phyloP scores from a whole-genome alignment of 257 asterid species.

The Rehmannia glutinosa region DNA sequence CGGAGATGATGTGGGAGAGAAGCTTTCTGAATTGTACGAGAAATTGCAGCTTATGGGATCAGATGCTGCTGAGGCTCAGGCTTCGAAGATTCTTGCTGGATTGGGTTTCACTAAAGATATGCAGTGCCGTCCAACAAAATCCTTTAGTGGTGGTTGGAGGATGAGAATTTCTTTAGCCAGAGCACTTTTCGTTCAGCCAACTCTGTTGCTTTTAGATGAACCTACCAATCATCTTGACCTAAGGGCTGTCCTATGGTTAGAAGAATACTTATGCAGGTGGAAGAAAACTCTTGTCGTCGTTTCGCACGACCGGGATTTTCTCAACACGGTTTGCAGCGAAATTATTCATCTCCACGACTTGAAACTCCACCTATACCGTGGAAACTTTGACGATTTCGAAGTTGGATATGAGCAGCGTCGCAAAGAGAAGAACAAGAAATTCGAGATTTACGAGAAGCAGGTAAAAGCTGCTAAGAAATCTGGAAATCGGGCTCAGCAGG shows the following conservation, averaged over 20 bases:
- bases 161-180: constrained; percentile 62
- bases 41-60: constrained; percentile 54
- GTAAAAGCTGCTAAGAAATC: constrained; percentile 51
- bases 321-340: constrained; percentile 47
- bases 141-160: constrained; percentile 72
- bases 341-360: constrained; percentile 53
- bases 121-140: constrained; percentile 48
- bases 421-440: constrained; percentile 50
- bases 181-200: constrained; percentile 62
- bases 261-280: constrained; percentile 58
- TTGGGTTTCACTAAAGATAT: constrained; percentile 54
- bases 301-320: constrained; percentile 61
- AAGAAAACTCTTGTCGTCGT: constrained; percentile 64
- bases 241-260: constrained; percentile 61
- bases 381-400: constrained; percentile 49
- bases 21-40: constrained; percentile 49
- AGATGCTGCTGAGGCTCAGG: constrained; percentile 67
- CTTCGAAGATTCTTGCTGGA: constrained; percentile 63
- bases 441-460: constrained; percentile 43
- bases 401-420: constrained; percentile 51
- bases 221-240: constrained; percentile 67
- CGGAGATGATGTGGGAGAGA: constrained; percentile 43
- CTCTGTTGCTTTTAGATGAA: constrained; percentile 50
- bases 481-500: constrained; percentile 49
- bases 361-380: constrained; percentile 48